phyloP scores from a whole-genome alignment of 2,329 filamentous ascomycete genomes.

The Pseudocercospora fijiensis region DNA sequence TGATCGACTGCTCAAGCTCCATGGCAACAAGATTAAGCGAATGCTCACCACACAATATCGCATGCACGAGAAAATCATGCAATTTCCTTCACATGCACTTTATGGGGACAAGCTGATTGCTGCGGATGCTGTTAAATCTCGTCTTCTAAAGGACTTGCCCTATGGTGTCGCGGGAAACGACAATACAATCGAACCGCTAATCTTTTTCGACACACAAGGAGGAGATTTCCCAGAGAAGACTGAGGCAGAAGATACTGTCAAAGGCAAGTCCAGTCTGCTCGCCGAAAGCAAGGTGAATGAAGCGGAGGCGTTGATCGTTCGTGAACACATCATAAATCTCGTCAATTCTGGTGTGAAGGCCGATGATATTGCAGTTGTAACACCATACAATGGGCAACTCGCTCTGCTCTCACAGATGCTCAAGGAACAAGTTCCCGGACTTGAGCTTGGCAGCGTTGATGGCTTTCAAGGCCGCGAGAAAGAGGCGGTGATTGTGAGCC shows the following conservation, averaged over 20 bases:
- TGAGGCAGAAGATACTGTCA: slow-evolving; percentile 61
- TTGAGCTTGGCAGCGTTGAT: slow-evolving; percentile 95
- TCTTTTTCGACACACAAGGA: slow-evolving; percentile 96
- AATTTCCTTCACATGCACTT: slow-evolving; percentile 83
- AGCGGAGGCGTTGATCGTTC: slow-evolving; percentile 80
- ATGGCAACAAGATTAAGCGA: slow-evolving; percentile 80
- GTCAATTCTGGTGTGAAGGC: slow-evolving; percentile 76
- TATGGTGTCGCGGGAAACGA: slow-evolving; percentile 78
- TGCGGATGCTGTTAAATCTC: slow-evolving; percentile 71
- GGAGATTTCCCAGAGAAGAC: slow-evolving; percentile 74
- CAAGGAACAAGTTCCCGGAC: slow-evolving; percentile 75
- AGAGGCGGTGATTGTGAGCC: slow-evolving; percentile 86
- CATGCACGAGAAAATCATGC: slow-evolving; percentile 96
- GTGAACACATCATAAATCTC: slow-evolving; percentile 71
- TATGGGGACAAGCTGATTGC: slow-evolving; percentile 82
- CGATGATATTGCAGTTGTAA: slow-evolving; percentile 88
- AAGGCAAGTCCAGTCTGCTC: slow-evolving; percentile 54
- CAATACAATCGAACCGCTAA: slow-evolving; percentile 79
- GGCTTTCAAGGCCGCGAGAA: slow-evolving; percentile 98
- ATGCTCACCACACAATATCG: slow-evolving; percentile 98
- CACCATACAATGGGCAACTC: slow-evolving; percentile 93
- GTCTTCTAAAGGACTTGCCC: slow-evolving; percentile 73
- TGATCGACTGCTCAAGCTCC: slow-evolving; percentile 77
- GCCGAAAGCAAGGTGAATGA: slow-evolving; percentile 88
- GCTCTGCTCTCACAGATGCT: slow-evolving; percentile 72